Evolutionary conservation across 805 yeast genomes (phyloP), one percentile per base, ranked within the genome.

Genomic region (Allodekkera sacchari): DNA sequence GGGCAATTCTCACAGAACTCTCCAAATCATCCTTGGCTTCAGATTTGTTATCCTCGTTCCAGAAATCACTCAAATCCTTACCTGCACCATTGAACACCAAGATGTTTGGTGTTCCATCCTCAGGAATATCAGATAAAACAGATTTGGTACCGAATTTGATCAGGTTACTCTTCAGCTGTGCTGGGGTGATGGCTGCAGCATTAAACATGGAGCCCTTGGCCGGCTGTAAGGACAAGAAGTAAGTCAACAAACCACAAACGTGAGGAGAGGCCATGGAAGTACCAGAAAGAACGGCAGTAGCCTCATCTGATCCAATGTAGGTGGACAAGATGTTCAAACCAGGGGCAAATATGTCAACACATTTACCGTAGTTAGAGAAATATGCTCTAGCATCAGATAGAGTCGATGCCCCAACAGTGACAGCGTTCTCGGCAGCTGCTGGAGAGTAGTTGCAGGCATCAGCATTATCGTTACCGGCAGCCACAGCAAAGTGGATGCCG

Each of bases 251-350:
- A 47, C 98, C 98, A 38, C 87, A 79, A 45, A 88, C 88, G 53
- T 87, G 96, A 28, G 98, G 97, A 23, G 96, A 82, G 15, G 97
- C 96, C 98, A 89, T 89, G 11, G 97, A 89, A 8, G 96, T 89
- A 61, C 98, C 98, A 23, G 95, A 82, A 55, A 83, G 66, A 24
- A 83, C 74, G 27, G 92, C 87, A 44, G 89, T 80, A 26, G 87
- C 83, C 33, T 73, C 59, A 32, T 70, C 66, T 4, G 85, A 76
- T 27, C 94, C 92, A 55, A 78, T 82, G 55, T 81, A 83, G 23
- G 89, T 81, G 27, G 95, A 84, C 44, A 80, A 66, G 39, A 89
- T 75, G 55, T 84, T 80, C 50, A 85, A 78, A 52, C 98, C 98
- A 16, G 98, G 98, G 18, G 95, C 98, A 54, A 85, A 89, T 43